phyloP scores from a whole-genome alignment of 371 early-diverging fungal genomes.

The Coemansia sp. region DNA sequence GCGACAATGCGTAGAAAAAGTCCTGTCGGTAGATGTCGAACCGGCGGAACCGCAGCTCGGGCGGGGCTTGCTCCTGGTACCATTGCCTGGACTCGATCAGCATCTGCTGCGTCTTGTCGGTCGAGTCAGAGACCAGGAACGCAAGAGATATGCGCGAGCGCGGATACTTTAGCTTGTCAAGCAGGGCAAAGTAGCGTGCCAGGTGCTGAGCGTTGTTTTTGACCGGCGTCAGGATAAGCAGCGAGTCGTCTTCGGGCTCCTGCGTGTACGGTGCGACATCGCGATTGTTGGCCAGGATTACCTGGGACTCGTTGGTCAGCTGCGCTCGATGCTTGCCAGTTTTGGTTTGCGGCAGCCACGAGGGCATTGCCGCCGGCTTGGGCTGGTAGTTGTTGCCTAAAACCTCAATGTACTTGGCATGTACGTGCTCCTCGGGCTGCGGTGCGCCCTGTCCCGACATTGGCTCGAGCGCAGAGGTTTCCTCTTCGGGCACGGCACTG shows the following conservation, averaged over 20 bases:
- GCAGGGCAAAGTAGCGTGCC: conserved; percentile 60
- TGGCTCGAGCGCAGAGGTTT: not conserved
- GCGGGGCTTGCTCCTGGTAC: conserved; percentile 48
- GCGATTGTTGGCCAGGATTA: conserved; percentile 26
- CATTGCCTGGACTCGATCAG: conserved; percentile 44
- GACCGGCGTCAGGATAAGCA: conserved; percentile 65
- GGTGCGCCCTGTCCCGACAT: not conserved
- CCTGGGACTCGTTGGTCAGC: conserved; percentile 27
- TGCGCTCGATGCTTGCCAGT: not conserved
- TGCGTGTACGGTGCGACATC: conserved; percentile 21
- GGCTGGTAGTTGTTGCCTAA: conserved; percentile 29
- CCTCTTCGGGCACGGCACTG: not conserved
- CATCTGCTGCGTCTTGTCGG: conserved; percentile 54
- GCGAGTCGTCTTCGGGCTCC: conserved; percentile 33
- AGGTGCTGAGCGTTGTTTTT: conserved; percentile 64
- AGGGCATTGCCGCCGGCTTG: conserved; percentile 27
- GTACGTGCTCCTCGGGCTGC: not conserved
- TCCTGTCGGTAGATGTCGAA: conserved; percentile 63
- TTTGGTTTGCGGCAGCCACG: conserved; percentile 30
- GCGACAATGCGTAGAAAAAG: conserved; percentile 54
- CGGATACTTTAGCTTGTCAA: conserved; percentile 61
- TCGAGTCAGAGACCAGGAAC: conserved; percentile 64
- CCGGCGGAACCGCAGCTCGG: conserved; percentile 53
- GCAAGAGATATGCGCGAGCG: conserved; percentile 65
- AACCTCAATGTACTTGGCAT: conserved; percentile 24